Base-by-base conservation (phyloP, 2,329 filamentous ascomycete genomes). In the Elsinoe fawcettii region DNA sequence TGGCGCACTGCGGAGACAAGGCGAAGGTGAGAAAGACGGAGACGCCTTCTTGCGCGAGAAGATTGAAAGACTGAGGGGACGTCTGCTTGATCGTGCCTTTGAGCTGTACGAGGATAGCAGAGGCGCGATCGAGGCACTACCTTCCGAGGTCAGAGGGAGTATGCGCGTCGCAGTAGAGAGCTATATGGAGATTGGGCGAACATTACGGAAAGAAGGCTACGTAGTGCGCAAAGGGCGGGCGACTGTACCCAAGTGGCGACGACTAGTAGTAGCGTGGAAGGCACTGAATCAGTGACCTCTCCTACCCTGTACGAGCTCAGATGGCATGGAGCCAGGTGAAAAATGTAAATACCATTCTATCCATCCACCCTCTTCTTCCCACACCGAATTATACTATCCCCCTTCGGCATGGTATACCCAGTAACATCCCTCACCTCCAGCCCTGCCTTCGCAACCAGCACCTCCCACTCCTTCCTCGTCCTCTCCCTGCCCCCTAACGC, bases 181-280 rank as follows among this genome's bases (percentile, higher is more conserved):
- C 61, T 88, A 89, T 65, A 86, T 89, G 80, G 84, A 87, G 66
- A 89, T 89, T 66, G 86, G 84, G 12, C 71, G 83, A 41, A 80
- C 84, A n/a, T 65, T 87, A 23, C 70, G 74, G 56, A 72, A 77
- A 57, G 67, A 73, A 18, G 71, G 73, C 7, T 75, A 74, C 59
- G 62, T 67, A 27, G 69, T 77, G 3, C 76, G 73, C 58, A 71
- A 69, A 34, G 75, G 74, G 4, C 66, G 70, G 46, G 75, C 75
- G 12, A 78, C 75, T 14, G 76, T 79, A 49, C 74, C 75, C 5
- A 72, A 68, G 59, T 68, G 67, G 68, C 70, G 74, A 64, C 74
- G 83, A 59, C 64, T 85, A 23, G 67, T 69, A 59, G 81, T 85
- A 27, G 83, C 80, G 27, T 85, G 81, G 80, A 75, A 70, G 63